Conservation (phyloP, 2,329 filamentous ascomycete genomes). For the Juglanconis sp. region DNA sequence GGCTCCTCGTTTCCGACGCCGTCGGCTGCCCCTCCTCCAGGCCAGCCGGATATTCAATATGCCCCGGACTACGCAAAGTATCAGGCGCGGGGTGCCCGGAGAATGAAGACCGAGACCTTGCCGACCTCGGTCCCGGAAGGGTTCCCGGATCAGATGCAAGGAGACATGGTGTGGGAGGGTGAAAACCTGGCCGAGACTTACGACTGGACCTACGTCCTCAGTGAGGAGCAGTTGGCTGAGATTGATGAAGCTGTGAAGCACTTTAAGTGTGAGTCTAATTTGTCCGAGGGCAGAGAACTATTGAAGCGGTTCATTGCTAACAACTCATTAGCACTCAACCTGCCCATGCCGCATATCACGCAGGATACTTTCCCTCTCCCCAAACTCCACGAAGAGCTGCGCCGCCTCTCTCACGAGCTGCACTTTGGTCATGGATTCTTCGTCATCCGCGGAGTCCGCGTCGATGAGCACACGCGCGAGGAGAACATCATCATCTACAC, state of each 20-base stretch:
- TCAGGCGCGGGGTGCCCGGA: constrained; percentile 43
- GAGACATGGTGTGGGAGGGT: constrained; percentile 57
- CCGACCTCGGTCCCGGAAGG: constrained; percentile 42
- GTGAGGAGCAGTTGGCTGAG: constrained; percentile 44
- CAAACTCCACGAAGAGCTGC: constrained; percentile 45
- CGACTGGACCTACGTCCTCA: constrained; percentile 53
- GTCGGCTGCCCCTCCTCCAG: constrained; percentile 29
- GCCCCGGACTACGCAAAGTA: constrained; percentile 53
- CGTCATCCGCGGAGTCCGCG: constrained; percentile 55
- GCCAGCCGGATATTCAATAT: constrained; percentile 59
- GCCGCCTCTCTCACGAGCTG: constrained; percentile 50
- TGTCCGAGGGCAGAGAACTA: neutral
- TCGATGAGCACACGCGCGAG: constrained; percentile 49
- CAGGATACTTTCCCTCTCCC: constrained; percentile 55
- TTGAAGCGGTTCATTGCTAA: neutral
- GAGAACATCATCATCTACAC: constrained; percentile 59
- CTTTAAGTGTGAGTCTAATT: constrained; percentile 35
- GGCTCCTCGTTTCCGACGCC: constrained; percentile 10
- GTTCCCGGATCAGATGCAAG: constrained; percentile 47
- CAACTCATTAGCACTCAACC: constrained; percentile 28
- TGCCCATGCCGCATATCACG: constrained; percentile 40
- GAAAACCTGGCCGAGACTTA: constrained; percentile 43
- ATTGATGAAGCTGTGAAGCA: constrained; percentile 39
- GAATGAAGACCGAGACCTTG: constrained; percentile 39
- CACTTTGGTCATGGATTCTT: constrained; percentile 60